Evolutionary conservation across 2,329 filamentous ascomycete species (phyloP), one percentile per base, ranked within the genome.

Genomic region (Fusarium redolens): DNA sequence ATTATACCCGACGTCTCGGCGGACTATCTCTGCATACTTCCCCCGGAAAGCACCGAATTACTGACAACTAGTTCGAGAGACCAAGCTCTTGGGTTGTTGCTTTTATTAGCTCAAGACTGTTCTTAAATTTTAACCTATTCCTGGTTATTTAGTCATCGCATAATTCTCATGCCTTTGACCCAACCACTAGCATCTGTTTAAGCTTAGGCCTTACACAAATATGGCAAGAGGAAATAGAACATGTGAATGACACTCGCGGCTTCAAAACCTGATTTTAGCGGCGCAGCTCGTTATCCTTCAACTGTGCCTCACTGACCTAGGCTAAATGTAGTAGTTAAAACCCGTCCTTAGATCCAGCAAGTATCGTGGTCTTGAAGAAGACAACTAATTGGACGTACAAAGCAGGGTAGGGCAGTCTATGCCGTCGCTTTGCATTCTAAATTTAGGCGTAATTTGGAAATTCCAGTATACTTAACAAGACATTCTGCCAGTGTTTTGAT

Each of bases 351-450:
- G 11, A 2, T 41, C 25, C 17, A 55, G 18, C 17, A 15, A 37
- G 18, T n/a, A 15, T 41, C n/a, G 14, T 33, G 22, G 18, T 14
- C 41, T 28, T 14, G 7, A 20, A 57, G 7, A 5, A 44, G 9
- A 56, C 28, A n/a, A 1, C 54, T 71, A 45, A 10, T 79, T 78
- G 78, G 62, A 6, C 17, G 22, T 9, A 22, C 2, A 5, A 10
- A 33, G 15, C n/a, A 51, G 1, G 7, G 10, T 1, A 48, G 7
- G 3, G 17, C 8, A 35, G 7, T 4, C 3, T 14, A 25, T 25
- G 5, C 25, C n/a, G 12, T 12, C 8, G 6, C 30, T 11, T 25
- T 35, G 15, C 5, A 18, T 51, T 30, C 25, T 3, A 11, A 7
- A 18, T 15, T n/a, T 5, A 1, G 6, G 25, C 12, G 17, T 14